Evolutionary conservation across 192 early-diverging fungal genomes (phyloP).

Genomic region (Backusella tuberculispora): DNA sequence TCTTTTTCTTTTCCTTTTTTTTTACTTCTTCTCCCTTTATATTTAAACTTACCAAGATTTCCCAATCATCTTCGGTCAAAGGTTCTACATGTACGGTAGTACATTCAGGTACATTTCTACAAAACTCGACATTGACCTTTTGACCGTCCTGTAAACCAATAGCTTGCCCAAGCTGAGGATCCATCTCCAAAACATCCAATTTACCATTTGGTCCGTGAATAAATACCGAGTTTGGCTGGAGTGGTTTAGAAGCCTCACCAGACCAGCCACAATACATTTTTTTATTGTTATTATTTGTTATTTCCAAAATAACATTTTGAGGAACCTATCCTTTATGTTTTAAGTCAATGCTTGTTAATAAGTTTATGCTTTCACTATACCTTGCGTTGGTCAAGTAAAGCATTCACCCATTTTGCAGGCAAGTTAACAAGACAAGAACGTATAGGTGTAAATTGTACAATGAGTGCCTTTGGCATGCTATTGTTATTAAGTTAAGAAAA

Average conservation of each 20-base stretch:
- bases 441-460: conserved; percentile 66
- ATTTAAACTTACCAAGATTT: conserved; percentile 62
- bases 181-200: conserved; percentile 67
- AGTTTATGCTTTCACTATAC: conserved; percentile 37
- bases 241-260: conserved; percentile 51
- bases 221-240: conserved; percentile 36
- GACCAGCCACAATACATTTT: conserved; percentile 71
- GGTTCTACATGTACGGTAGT: conserved; percentile 71
- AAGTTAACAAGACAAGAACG: conserved; percentile 75
- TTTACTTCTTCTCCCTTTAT: too few relatives aligned
- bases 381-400: conserved; percentile 71
- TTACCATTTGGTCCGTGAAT: conserved; percentile 37
- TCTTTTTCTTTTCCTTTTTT: not conserved
- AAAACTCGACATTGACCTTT: conserved; percentile 63
- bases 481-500: not conserved
- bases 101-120: conserved; percentile 56
- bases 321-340: conserved; percentile 38
- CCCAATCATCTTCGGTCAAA: conserved; percentile 76
- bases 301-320: conserved; percentile 65
- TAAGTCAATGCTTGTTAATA: not conserved
- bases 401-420: conserved; percentile 72
- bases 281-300: conserved; percentile 41
- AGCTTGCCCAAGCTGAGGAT: conserved; percentile 65
- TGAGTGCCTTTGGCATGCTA: conserved; percentile 60
- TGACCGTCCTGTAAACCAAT: conserved; percentile 67